These are phyloP conservation scores for Botrytis deweyae DNA, from an alignment of 2,329 filamentous ascomycete genomes.

Conservation along the genomic window DNA sequence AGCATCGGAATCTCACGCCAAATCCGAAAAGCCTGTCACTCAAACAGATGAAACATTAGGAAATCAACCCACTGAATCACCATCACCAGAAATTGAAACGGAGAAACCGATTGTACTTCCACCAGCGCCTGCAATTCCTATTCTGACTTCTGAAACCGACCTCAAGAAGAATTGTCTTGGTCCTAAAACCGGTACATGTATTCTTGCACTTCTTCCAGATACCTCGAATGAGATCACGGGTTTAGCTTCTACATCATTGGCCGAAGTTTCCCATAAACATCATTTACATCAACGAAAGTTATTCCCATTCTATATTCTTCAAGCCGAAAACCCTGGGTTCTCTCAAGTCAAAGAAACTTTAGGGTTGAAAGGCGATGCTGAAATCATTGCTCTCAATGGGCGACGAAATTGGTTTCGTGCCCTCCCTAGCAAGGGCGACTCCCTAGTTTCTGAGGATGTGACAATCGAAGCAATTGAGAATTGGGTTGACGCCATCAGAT, in stretches of 20 bases:
- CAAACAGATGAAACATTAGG: conserved; percentile 52
- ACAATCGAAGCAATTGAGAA: conserved; percentile 65
- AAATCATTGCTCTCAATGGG: conserved; percentile 80
- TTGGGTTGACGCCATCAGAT: conserved; percentile 88
- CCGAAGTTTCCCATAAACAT: conserved; percentile 76
- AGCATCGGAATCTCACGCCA: conserved; percentile 52
- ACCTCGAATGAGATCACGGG: conserved; percentile 41
- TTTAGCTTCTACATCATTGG: conserved; percentile 62
- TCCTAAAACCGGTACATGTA: conserved; percentile 75
- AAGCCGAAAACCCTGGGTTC: conserved; percentile 59
- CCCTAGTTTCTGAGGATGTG: conserved; percentile 46
- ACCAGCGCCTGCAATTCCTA: conserved; percentile 61
- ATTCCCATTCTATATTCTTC: conserved; percentile 81
- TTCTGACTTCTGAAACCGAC: conserved; percentile 61
- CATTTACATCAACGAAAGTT: conserved; percentile 62
- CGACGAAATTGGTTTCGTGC: conserved; percentile 84
- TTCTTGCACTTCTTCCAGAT: conserved; percentile 70
- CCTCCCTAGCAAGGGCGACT: conserved; percentile 46
- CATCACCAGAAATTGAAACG: conserved; percentile 39
- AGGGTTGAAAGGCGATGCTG: conserved; percentile 58
- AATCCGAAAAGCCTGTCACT: conserved; percentile 47
- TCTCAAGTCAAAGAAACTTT: conserved; percentile 59
- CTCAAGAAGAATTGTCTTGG: conserved; percentile 72
- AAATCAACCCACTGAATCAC: conserved; percentile 53
- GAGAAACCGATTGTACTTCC: conserved; percentile 49